phyloP scores from a whole-genome alignment of 768 basidiomycete species.

The Mycena leptocephala region DNA sequence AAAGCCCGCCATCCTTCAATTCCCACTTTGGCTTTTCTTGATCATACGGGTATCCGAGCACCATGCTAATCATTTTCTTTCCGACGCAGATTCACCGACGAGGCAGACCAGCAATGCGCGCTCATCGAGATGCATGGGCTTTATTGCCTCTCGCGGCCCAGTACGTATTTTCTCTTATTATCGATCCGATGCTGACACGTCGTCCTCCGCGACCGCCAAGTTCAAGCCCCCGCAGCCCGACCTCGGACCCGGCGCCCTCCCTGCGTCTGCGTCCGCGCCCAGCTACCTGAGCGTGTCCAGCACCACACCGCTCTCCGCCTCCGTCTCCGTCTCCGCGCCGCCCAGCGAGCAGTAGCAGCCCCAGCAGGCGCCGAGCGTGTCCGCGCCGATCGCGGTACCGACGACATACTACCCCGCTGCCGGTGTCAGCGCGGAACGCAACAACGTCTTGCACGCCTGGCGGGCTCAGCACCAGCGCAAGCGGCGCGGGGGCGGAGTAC shows the following conservation, averaged over 20 bases:
- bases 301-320: neutral
- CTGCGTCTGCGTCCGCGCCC: conserved; percentile 23
- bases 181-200: conserved; percentile 37
- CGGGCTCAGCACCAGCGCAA: conserved; percentile 44
- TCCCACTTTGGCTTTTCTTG: no score
- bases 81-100: conserved; percentile 83
- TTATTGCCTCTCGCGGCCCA: conserved; percentile 91
- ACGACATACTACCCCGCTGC: conserved; percentile 52
- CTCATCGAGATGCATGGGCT: conserved; percentile 94
- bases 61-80: neutral
- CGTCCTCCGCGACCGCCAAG: conserved; percentile 87
- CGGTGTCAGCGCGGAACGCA: no score
- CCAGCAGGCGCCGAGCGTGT: conserved; percentile 64
- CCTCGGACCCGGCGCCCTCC: conserved; percentile 48
- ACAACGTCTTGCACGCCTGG: conserved; percentile 3
- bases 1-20: no score
- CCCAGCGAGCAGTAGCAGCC: neutral
- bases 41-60: no score
- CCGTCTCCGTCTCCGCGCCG: conserved; percentile 11
- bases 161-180: conserved; percentile 61
- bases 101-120: conserved; percentile 91
- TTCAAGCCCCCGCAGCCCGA: conserved; percentile 76
- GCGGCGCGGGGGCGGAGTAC: conserved; percentile 53
- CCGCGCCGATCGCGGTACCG: conserved; percentile 77
- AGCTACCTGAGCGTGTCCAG: neutral